Conservation (phyloP, 257 asterid species). For the Gentiana dahurica region DNA sequence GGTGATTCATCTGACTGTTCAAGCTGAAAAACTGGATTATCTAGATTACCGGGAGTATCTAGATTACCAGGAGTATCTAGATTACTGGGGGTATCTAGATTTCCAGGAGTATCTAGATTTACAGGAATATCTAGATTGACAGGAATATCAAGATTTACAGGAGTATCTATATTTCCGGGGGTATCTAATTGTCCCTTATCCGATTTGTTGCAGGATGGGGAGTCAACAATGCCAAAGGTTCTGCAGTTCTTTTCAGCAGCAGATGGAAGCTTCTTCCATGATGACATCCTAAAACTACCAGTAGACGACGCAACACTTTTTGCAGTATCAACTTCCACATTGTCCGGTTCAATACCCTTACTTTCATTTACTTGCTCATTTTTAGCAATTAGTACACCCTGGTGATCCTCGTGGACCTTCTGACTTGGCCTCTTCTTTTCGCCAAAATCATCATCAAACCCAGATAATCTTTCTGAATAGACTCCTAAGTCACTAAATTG, state of each 20-base stretch:
- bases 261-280: constrained; percentile 96
- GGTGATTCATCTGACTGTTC: constrained; percentile 42
- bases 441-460: constrained; percentile 17
- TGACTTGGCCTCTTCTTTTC: constrained; percentile 17
- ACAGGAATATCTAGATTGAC: constrained; percentile 29
- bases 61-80: constrained; percentile 21
- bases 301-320: constrained; percentile 58
- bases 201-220: constrained; percentile 32
- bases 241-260: constrained; percentile 47
- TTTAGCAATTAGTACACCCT: constrained; percentile 15
- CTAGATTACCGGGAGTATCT: constrained; percentile 28
- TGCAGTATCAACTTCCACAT: constrained; percentile 48
- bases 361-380: constrained; percentile 37
- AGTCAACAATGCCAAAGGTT: constrained; percentile 36
- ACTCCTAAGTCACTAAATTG: constrained; percentile 84
- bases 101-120: constrained; percentile 23
- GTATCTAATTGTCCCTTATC: constrained; percentile 19
- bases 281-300: constrained; percentile 86
- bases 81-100: constrained; percentile 15
- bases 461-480: constrained; percentile 46
- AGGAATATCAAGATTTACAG: constrained; percentile 26
- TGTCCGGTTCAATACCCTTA: constrained; percentile 7
- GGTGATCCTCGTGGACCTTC: constrained; percentile 32
- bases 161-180: constrained; percentile 24
- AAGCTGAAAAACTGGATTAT: constrained; percentile 25